Evolutionary conservation across 345 rosid genomes (phyloP), one percentile per base, ranked within the genome.

Genomic region (Moricandia moricandioides): DNA sequence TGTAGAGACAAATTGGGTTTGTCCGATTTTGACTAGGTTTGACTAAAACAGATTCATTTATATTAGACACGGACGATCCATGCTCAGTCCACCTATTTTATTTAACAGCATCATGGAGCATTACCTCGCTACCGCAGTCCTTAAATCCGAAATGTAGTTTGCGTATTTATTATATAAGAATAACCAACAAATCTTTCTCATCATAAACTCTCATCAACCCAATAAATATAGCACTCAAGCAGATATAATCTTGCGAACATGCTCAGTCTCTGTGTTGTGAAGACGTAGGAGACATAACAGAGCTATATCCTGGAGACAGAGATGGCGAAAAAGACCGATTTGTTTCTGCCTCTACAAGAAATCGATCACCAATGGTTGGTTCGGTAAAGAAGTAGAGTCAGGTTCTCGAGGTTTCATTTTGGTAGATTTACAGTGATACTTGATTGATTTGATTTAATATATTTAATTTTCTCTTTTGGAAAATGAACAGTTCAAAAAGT

Each of bases 321-420:
- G 63, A 67, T 12, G 63, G 45, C 0, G 64, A 74, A 43, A 7
- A 61, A 8, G 37, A 69, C 21, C 24, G 18, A 60, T 34, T 24
- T 60, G 69, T 51, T 34, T 51, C 73, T 52, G 24, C 70, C 65
- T 62, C 65, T 30, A 1, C 65, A 69, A 18, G 65, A 49, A 10
- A 76, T 54, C 5, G 33, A 7, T 39, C 5, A 39, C 51, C 35
- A 62, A 17, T 5, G 1, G 13, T 13, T 69, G 65, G 65, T 6
- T 76, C 49, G 59, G 70, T 10, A 69, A 54, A 54, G 49, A 70
- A 62, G 59, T 39, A 37, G 70, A 62, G 37, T n/a, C n/a, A n/a
- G n/a, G n/a, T n/a, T n/a, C n/a, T n/a, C n/a, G n/a, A n/a, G n/a
- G n/a, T n/a, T n/a, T n/a, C n/a, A n/a, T n/a, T n/a, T n/a, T n/a